phyloP scores from a whole-genome alignment of 192 early-diverging fungal genomes.

The Coemansia sp. region DNA sequence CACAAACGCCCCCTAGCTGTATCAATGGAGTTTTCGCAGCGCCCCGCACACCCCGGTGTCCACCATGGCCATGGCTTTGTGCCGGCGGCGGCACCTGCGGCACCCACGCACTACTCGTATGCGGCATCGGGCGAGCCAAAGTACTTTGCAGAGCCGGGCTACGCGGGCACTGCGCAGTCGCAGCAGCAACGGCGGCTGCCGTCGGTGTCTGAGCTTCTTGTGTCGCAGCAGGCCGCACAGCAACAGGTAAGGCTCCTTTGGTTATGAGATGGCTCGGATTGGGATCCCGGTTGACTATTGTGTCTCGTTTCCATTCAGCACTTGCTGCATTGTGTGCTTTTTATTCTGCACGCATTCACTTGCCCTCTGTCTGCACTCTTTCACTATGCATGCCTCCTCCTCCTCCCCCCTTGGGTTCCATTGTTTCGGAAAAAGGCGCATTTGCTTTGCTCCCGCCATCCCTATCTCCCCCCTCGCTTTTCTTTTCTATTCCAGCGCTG shows the following conservation, averaged over 20 bases:
- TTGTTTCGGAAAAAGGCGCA: not conserved
- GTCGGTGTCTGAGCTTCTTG: conserved; percentile 29
- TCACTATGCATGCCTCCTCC: too few species aligned
- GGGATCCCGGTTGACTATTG: not conserved
- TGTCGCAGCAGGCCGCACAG: conserved; percentile 11
- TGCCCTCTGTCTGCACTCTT: too few species aligned
- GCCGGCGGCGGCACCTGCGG: conserved; percentile 10
- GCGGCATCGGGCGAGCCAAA: conserved; percentile 5
- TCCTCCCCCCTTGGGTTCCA: too few species aligned
- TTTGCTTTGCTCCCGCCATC: too few species aligned
- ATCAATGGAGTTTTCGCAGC: conserved; percentile 53
- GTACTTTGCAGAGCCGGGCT: conserved; percentile 12
- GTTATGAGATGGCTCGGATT: not conserved
- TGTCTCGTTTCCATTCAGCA: too few species aligned
- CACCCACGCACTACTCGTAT: conserved; percentile 29
- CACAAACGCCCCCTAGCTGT: not conserved
- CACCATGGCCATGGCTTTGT: conserved; percentile 16
- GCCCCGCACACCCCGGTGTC: conserved; percentile 34
- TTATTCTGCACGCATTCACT: too few species aligned
- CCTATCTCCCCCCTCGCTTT: not conserved
- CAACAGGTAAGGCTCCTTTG: conserved; percentile 19
- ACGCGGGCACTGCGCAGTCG: conserved; percentile 5
- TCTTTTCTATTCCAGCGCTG: conserved; percentile 3
- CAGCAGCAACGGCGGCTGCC: conserved; percentile 13
- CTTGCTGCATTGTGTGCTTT: not conserved